Evolutionary conservation across 192 early-diverging fungal genomes (phyloP), one percentile per base, ranked within the genome.

Genomic region (Chytriomyces sp.): DNA sequence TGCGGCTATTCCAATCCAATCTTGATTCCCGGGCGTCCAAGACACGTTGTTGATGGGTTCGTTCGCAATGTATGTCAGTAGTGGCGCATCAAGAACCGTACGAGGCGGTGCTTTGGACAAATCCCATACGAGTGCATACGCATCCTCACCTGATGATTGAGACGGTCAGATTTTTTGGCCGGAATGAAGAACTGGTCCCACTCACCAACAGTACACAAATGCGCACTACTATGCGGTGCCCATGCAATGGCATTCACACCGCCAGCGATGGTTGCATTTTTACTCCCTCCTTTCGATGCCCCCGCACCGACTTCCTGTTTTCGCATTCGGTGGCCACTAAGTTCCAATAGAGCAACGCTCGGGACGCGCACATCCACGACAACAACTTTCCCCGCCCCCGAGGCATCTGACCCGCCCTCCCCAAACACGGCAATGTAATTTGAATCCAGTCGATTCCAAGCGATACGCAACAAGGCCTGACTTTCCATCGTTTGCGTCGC

Each of bases 341-440:
- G 85, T 78, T 98, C 92, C 18, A 88, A 82, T 6, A 99, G 89
- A 3, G 97, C 92, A 1, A 93, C 85, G 10, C 94, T 93, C 7
- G 98, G 98, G 16, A 90, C 91, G 46, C 98, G 92, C 45, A 96
- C 89, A 84, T 99, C 98, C 50, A 99, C 78, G 65, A 99, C 89
- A 45, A 92, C 91, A 9, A 98, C 92, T n/a, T 82, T 81, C 13
- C 86, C 75, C 6, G 94, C 92, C 69, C 96, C 95, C 80, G 92
- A 89, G 67, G 92, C 92, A 35, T 35, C 35, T 35, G 35, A 35
- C 35, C 35, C 35, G 35, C 35, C 35, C 35, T 35, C 35, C 35
- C 35, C 35, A 81, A 99, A 95, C 0, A 96, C 95, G 0, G 96
- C 95, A 18, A 99, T 84, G 77, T 94, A 95, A 85, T 96, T 95